Evolutionary conservation across 2,329 filamentous ascomycete genomes (phyloP).

Genomic region (Acrodontium crateriforme): DNA sequence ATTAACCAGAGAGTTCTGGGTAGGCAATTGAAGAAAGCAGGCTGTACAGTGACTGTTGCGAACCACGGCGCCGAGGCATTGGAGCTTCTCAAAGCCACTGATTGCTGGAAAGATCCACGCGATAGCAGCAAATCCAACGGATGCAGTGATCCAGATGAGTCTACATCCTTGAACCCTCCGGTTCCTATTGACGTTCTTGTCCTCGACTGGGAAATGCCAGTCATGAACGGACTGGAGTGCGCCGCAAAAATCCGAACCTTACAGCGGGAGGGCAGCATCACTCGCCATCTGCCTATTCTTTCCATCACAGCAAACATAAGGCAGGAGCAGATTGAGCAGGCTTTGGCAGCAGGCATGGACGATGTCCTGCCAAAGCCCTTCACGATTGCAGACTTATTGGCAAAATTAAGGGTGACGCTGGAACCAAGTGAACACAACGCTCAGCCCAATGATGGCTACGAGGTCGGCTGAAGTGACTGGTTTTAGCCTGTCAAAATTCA

Average conservation of each 20-base stretch:
- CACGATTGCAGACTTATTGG: constrained; percentile 10
- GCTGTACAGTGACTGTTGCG: constrained; percentile 12
- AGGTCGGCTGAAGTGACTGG: too few relatives aligned
- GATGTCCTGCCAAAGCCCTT: constrained; percentile 15
- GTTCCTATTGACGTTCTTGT: constrained; percentile 10
- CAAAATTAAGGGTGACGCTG: constrained; percentile 1
- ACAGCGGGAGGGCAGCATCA: constrained; percentile 6
- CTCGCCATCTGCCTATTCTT: constrained; percentile 10
- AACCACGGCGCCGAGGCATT: constrained; percentile 16
- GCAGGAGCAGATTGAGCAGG: constrained; percentile 8
- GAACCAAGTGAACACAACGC: too few relatives aligned
- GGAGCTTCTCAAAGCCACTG: constrained; percentile 8
- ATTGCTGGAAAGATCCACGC: constrained; percentile 5
- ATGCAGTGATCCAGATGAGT: not conserved
- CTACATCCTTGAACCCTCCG: not conserved
- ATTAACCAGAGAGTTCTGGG: constrained; percentile 16
- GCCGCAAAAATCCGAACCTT: constrained; percentile 10
- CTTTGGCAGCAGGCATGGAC: constrained; percentile 11
- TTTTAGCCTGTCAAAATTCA: too few relatives aligned
- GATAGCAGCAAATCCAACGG: not conserved
- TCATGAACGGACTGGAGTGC: constrained; percentile 15
- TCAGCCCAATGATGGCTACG: too few relatives aligned
- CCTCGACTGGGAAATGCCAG: constrained; percentile 17
- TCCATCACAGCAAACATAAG: constrained; percentile 14
- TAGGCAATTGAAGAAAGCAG: constrained; percentile 11